phyloP scores from a whole-genome alignment of 768 basidiomycete genomes.

The Gelatoporia subvermispora region DNA sequence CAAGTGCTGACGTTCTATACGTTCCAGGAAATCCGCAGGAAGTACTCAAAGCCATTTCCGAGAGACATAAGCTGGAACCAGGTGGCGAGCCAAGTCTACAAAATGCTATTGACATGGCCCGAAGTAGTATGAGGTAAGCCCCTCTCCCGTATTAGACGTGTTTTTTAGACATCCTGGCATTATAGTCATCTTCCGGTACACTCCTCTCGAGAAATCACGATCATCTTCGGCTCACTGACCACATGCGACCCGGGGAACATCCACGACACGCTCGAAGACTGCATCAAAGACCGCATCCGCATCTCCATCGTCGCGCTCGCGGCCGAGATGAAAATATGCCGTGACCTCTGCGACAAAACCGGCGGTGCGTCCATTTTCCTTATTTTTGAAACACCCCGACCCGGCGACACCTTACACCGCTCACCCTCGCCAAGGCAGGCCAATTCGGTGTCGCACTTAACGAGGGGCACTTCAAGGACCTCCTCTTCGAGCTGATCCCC shows the following conservation, averaged over 20 bases:
- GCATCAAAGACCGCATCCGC: conserved; percentile 78
- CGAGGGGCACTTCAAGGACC: conserved; percentile 94
- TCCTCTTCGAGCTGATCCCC: conserved; percentile 92
- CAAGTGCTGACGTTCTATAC: not conserved
- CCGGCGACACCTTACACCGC: not conserved
- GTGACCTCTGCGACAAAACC: conserved; percentile 86
- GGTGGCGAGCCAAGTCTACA: conserved; percentile 92
- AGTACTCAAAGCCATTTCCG: conserved; percentile 79
- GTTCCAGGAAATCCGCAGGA: conserved; percentile 88
- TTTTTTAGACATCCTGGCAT: not conserved
- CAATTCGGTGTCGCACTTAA: conserved; percentile 97
- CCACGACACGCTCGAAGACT: conserved; percentile 86
- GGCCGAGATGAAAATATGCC: conserved; percentile 97
- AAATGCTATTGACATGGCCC: conserved; percentile 96
- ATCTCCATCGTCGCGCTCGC: conserved; percentile 92
- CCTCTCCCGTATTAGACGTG: not conserved
- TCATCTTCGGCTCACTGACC: conserved; percentile 93
- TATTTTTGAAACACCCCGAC: no score
- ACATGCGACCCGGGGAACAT: conserved; percentile 97
- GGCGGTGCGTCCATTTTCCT: conserved; percentile 66
- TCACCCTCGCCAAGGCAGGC: conserved; percentile 35
- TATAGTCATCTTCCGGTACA: conserved; percentile 92
- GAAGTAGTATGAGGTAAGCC: conserved; percentile 81
- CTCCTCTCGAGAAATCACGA: conserved; percentile 90
- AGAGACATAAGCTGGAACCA: conserved; percentile 86